These are phyloP conservation scores for Anisodus acutangulus DNA, from an alignment of 257 asterid genomes.

Conservation along the genomic window DNA sequence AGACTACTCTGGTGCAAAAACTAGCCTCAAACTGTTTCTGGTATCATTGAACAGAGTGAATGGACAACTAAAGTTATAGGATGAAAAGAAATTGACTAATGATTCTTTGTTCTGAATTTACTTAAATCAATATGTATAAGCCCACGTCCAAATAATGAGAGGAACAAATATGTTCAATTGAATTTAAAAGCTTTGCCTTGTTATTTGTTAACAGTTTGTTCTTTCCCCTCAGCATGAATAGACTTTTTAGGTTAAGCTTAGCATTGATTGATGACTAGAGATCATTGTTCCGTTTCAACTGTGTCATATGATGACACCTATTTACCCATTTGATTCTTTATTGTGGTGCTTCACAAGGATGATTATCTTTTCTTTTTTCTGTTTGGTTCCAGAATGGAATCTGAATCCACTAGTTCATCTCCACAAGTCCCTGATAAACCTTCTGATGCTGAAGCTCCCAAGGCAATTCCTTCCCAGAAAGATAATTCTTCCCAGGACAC, in stretches of 20 bases:
- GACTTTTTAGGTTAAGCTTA: constrained; percentile 8
- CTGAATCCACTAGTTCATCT: constrained; percentile 55
- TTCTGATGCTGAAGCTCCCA: constrained; percentile 50
- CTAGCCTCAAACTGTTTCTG: not conserved
- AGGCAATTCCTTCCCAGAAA: constrained; percentile 44
- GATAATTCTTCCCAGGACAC: constrained; percentile 51
- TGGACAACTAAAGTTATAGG: not conserved
- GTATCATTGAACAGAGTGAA: constrained; percentile 1
- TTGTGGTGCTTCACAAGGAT: not conserved
- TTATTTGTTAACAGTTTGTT: not conserved
- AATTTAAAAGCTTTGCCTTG: not conserved
- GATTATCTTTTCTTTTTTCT: not conserved
- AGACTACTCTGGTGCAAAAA: no score
- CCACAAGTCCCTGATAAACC: constrained; percentile 45
- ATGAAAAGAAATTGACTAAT: not conserved
- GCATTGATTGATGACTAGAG: constrained; percentile 7
- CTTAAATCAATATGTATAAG: not conserved
- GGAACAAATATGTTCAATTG: not conserved
- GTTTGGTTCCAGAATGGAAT: constrained; percentile 61
- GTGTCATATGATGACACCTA: not conserved
- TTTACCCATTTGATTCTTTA: constrained; percentile 2
- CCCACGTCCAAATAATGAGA: not conserved
- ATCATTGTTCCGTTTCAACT: not conserved
- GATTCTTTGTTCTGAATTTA: constrained; percentile 19
- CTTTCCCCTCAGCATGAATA: not conserved